phyloP scores from a whole-genome alignment of 2,329 filamentous ascomycete genomes.

The Hyphodiscus sp. region DNA sequence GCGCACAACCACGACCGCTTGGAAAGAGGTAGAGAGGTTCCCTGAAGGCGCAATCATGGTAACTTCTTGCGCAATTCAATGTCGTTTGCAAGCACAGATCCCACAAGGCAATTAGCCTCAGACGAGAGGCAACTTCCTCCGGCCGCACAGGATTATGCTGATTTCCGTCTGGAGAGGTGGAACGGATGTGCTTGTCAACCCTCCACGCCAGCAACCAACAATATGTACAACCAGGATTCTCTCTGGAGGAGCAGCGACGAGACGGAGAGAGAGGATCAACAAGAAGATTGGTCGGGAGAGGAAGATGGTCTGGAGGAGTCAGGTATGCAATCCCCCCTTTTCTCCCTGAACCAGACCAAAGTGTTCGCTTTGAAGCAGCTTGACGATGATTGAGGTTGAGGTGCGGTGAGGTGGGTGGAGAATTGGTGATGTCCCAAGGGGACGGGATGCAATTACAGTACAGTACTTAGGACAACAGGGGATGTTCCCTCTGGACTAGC shows the following conservation, averaged over 20 bases:
- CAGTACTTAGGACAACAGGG: no score
- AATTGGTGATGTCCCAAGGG: no score
- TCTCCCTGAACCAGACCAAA: background rate
- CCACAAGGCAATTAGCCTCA: background rate
- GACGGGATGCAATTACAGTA: no score
- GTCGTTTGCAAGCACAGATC: background rate
- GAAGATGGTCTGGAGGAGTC: background rate
- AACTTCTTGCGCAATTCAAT: background rate
- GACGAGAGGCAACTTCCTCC: no score
- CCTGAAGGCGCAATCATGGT: constrained; percentile 1
- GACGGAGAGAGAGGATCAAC: background rate
- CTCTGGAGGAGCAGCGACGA: background rate
- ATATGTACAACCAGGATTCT: constrained; percentile 3
- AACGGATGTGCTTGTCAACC: background rate
- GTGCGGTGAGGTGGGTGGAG: no score
- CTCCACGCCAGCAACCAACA: background rate
- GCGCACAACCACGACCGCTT: background rate
- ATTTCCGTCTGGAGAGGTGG: background rate
- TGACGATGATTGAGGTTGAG: no score
- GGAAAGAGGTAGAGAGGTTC: background rate
- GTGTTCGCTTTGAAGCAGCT: no score
- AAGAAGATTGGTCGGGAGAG: background rate
- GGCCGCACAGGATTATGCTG: background rate
- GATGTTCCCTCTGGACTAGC: background rate
- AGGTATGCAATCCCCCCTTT: background rate